Conservation (phyloP, 1,139 yeast genomes). For the Groenewaldozyma sp. region DNA sequence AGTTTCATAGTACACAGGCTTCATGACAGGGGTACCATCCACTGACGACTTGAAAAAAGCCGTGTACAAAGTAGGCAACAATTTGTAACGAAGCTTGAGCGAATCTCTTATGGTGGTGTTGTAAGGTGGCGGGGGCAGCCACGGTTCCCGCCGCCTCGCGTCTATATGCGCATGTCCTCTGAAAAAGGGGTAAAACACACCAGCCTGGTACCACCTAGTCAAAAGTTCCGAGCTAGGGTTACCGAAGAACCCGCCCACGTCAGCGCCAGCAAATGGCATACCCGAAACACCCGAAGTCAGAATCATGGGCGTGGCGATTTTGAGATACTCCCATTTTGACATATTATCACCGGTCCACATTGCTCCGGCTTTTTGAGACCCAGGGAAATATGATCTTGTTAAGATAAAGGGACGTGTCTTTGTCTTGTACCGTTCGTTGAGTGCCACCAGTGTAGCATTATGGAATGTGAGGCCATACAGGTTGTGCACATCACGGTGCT, state of each 20-base stretch:
- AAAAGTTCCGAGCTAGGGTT: conserved; percentile 74
- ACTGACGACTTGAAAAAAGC: conserved; percentile 58
- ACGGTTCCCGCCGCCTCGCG: conserved; percentile 86
- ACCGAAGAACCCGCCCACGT: conserved; percentile 94
- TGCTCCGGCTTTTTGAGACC: conserved; percentile 85
- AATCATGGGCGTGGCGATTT: conserved; percentile 77
- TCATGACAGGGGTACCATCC: conserved; percentile 61
- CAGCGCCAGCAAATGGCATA: conserved; percentile 92
- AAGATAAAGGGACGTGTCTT: conserved; percentile 76
- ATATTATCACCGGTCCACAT: conserved; percentile 98
- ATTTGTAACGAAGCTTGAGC: conserved; percentile 57
- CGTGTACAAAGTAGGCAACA: conserved; percentile 75
- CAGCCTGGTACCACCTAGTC: conserved; percentile 93
- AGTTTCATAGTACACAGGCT: conserved; percentile 62
- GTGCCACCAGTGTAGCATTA: conserved; percentile 65
- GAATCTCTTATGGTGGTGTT: conserved; percentile 63
- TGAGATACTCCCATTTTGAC: conserved; percentile 84
- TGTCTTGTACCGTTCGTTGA: conserved; percentile 44
- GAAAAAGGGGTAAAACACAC: conserved; percentile 92
- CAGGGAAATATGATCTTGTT: conserved; percentile 80
- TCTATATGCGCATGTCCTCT: conserved; percentile 96
- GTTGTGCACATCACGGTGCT: conserved; percentile 87
- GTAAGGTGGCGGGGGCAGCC: conserved; percentile 70
- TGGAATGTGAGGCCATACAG: conserved; percentile 72
- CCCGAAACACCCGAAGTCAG: conserved; percentile 75